Conservation (phyloP, 768 basidiomycete species). For the Pleurotus eryngii region DNA sequence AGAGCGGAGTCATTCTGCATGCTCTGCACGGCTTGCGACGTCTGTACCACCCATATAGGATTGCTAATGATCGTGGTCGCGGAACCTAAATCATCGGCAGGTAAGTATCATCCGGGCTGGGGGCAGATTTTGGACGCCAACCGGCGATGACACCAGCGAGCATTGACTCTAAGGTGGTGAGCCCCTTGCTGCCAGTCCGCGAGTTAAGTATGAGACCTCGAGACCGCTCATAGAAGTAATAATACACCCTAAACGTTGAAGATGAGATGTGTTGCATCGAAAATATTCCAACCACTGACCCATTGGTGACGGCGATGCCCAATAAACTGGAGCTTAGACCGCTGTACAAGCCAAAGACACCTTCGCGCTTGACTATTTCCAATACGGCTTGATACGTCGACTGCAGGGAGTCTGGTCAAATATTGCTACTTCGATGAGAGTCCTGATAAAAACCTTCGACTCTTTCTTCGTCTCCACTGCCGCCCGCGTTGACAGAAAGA, state of each 20-base stretch:
- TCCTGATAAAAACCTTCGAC: slow-evolving; percentile 49
- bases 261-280: background rate
- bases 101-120: slow-evolving; percentile 1
- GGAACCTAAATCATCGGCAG: slow-evolving; percentile 51
- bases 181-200: slow-evolving; percentile 58
- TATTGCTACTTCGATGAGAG: too few species aligned
- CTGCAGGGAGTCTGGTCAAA: slow-evolving; percentile 29
- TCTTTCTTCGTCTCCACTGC: slow-evolving; percentile 85
- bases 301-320: slow-evolving; percentile 92
- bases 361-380: slow-evolving; percentile 82
- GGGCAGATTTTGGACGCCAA: slow-evolving; percentile 19
- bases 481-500: slow-evolving; percentile 89
- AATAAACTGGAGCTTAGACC: slow-evolving; percentile 83
- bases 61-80: slow-evolving; percentile 88
- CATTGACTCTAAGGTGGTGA: slow-evolving; percentile 87
- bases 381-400: slow-evolving; percentile 62
- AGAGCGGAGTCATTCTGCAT: slow-evolving; percentile 32
- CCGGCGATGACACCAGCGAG: slow-evolving; percentile 86
- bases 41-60: slow-evolving; percentile 97
- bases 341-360: slow-evolving; percentile 79
- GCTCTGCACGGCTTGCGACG: slow-evolving; percentile 75
- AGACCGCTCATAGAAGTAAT: slow-evolving; percentile 85
- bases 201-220: slow-evolving; percentile 54
- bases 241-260: slow-evolving; percentile 67
- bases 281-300: slow-evolving; percentile 39